Base-by-base conservation (phyloP, 306 rosid species). In the Acmispon strigosus region DNA sequence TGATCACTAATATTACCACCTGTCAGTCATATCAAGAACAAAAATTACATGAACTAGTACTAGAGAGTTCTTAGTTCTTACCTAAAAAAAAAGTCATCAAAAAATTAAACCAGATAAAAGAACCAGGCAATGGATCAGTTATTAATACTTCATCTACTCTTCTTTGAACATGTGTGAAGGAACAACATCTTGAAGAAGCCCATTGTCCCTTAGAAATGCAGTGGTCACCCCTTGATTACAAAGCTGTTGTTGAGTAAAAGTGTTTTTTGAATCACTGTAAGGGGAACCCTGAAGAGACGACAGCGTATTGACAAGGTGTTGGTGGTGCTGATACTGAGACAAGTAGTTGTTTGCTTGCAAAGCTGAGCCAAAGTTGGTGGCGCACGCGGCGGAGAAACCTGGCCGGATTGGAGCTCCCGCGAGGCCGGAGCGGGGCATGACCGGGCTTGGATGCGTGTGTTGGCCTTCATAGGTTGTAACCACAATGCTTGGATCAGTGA, bases 391-490 rank as follows among this genome's bases (percentile, higher is more conserved):
- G 36, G 62, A 41, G 60, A 16, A 3, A 8, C 61, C 72, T 0
- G 75, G 60, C 15, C 64, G 62, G 4, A 69, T 76, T 1, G 78
- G 72, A 69, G 79, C 78, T 29, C 75, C 73, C 61, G 68, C 66
- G 17, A 76, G 72, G 73, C 41, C 62, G 3, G 87, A 73, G 1
- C 94, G 96, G 10, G 94, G 78, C 76, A 84, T 78, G 52, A 83
- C 82, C 4, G 97, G 96, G 78, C 90, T 87, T 39, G 82, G 86
- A 66, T 93, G 98, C 0, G 77, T 83, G 80, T 93, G 98, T 61
- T 93, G 92, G 32, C 98, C 98, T 85, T 93, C 98, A 18, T 93
- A 93, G 20, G 98, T 93, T 4, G 98, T 93, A 7, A 93, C 90
- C 1, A 93, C 98, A 55, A 85, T 61, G 73, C 76, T 85, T 52